These are phyloP conservation scores for Marvania coccoides DNA, from an alignment of 139 green algal species.

Conservation along the genomic window DNA sequence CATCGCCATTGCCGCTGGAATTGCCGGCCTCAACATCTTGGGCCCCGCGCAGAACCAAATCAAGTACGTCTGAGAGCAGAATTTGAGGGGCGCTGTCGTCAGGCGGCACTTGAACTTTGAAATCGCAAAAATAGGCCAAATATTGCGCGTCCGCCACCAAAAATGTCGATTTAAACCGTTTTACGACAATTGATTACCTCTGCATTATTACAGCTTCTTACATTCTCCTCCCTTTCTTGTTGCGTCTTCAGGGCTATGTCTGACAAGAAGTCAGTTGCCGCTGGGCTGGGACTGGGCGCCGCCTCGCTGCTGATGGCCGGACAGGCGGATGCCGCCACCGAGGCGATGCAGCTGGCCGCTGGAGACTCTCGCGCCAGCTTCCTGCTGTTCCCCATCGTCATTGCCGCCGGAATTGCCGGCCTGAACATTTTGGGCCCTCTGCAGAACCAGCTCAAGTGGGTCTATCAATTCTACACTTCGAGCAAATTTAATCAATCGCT, in stretches of 20 bases:
- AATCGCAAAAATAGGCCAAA: too few relatives aligned
- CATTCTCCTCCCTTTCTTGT: neutral
- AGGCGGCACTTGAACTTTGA: too few relatives aligned
- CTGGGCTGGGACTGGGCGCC: constrained; percentile 32
- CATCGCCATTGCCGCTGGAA: constrained; percentile 9
- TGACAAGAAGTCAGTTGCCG: constrained; percentile 8
- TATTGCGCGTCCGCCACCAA: constrained; percentile 36
- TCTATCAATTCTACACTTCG: too few relatives aligned
- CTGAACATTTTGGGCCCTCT: constrained; percentile 24
- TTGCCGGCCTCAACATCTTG: constrained; percentile 20
- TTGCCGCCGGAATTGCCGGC: constrained; percentile 16
- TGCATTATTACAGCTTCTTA: constrained; percentile 47
- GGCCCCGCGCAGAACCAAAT: constrained; percentile 19
- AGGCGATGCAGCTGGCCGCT: constrained; percentile 61
- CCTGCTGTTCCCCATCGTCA: constrained; percentile 8
- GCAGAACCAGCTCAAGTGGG: constrained; percentile 20
- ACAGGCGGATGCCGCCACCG: constrained; percentile 54
- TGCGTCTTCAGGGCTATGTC: constrained; percentile 1
- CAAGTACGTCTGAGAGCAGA: too few relatives aligned
- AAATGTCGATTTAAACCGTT: constrained; percentile 23
- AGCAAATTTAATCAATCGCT: too few relatives aligned
- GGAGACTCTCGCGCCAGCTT: constrained; percentile 16
- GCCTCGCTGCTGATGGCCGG: constrained; percentile 31
- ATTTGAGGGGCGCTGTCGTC: too few relatives aligned
- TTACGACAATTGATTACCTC: constrained; percentile 56